These are phyloP conservation scores for Phoma sp. DNA, from an alignment of 2,329 filamentous ascomycete genomes.

Conservation along the genomic window DNA sequence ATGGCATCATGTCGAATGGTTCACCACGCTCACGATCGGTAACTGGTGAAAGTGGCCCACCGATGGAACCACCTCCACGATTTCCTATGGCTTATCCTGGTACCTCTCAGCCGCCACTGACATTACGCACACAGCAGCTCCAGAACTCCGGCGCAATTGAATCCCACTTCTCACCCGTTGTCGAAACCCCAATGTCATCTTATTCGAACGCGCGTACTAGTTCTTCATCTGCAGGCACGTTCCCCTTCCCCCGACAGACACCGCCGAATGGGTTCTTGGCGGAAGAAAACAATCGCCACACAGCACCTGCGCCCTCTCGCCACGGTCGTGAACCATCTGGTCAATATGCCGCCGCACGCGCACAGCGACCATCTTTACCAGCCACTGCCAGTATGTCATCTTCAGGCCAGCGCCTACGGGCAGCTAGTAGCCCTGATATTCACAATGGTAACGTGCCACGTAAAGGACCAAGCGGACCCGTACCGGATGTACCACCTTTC, in stretches of 20 bases:
- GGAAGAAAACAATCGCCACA: constrained; percentile 80
- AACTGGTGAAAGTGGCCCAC: constrained; percentile 72
- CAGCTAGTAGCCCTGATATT: constrained; percentile 95
- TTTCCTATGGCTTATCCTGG: constrained; percentile 67
- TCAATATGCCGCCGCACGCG: constrained; percentile 68
- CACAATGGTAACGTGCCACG: constrained; percentile 66
- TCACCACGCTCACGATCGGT: constrained; percentile 78
- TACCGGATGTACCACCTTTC: constrained; percentile 58
- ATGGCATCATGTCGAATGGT: constrained; percentile 67
- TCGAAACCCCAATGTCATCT: constrained; percentile 74
- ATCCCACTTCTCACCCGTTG: constrained; percentile 91
- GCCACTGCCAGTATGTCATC: constrained; percentile 61
- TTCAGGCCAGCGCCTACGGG: constrained; percentile 68
- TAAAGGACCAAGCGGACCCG: constrained; percentile 59
- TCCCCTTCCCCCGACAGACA: constrained; percentile 77
- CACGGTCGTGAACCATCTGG: constrained; percentile 79
- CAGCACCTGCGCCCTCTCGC: constrained; percentile 80
- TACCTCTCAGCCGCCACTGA: constrained; percentile 61
- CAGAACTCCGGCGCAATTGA: constrained; percentile 73
- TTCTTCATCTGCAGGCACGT: constrained; percentile 73
- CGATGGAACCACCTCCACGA: constrained; percentile 66
- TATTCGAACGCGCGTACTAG: constrained; percentile 67
- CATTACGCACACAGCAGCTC: constrained; percentile 68
- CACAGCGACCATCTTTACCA: constrained; percentile 79
- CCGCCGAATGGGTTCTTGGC: constrained; percentile 74